Base-by-base conservation (phyloP, 2,329 filamentous ascomycete genomes). In the Colletotrichum plurivorum region DNA sequence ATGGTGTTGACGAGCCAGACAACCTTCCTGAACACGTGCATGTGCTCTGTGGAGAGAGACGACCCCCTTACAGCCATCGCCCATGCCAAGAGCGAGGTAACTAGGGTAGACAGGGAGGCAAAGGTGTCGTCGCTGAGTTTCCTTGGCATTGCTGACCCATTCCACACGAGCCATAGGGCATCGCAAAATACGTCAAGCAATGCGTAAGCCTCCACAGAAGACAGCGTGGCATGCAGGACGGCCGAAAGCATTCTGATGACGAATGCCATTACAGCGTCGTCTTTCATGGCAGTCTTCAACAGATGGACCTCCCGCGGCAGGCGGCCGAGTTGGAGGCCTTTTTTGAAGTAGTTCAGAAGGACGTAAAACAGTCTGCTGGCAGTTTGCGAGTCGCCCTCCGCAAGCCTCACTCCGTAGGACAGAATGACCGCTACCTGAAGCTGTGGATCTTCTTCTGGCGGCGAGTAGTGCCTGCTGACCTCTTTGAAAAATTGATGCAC, bases 401-500 rank as follows among this genome's bases (percentile, higher is more conserved):
- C 79, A 16, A 90, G 77, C 48, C 85, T 83, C 39, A 89, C 77
- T 1, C 87, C 88, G 74, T 88, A 90, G 2, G 86, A 85, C 16
- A 87, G 74, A 73, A 90, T 87, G 5, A 82, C 83, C 4, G 88
- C 87, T 25, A 86, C 83, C 68, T 89, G 87, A 5, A 90, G 80
- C 45, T 87, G 83, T 2, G 88, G 88, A 53, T 90, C 88, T 63
- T 88, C 82, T 13, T 78, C 74, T 0, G 88, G 84, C 3, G 88
- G 88, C 3, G 84, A 85, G 75, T 89, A 90, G 64, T 87, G 86
- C 45, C 79, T 81, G 74, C 82, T 88, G 72, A 88, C 85, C 67
- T 87, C 84, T 67, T 86, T 87, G 76, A 87, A 90, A 74, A 87
- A 90, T 2, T 79, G 75, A 72, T 90, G 87, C 4, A 90, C 79